Conservation (phyloP, 139 green algal genomes). For the Tetradesmus obliquus region DNA sequence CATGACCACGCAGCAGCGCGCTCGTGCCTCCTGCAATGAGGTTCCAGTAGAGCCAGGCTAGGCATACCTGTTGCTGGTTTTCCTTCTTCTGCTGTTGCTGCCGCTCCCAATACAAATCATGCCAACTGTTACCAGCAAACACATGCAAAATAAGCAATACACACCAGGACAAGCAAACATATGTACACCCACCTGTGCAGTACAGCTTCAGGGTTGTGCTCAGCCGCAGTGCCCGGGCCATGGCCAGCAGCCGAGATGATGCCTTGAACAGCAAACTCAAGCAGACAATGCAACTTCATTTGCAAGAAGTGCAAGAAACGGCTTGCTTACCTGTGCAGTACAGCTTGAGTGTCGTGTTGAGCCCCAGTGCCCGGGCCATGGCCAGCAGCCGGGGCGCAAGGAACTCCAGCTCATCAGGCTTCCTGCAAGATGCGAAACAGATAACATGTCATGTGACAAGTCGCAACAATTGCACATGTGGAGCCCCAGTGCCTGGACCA, state of each 20-base stretch:
- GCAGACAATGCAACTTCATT: background rate
- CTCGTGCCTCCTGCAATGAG: too few relatives aligned
- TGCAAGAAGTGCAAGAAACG: background rate
- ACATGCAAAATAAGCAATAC: background rate
- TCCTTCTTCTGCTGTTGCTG: background rate
- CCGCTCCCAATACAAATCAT: background rate
- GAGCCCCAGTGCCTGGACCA: background rate
- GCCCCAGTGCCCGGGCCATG: background rate
- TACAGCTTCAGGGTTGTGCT: constrained; percentile 6
- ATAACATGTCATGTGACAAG: too few relatives aligned
- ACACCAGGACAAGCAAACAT: background rate
- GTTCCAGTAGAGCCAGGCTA: background rate
- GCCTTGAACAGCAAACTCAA: background rate
- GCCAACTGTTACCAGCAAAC: background rate
- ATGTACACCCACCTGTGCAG: constrained; percentile 17
- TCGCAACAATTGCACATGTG: background rate
- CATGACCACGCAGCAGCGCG: too few relatives aligned
- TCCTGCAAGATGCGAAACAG: background rate
- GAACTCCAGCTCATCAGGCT: constrained; percentile 31
- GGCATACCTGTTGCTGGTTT: background rate
- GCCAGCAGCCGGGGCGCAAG: constrained; percentile 25
- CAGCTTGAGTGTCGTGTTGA: constrained; percentile 8
- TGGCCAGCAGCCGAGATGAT: background rate
- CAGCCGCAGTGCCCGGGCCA: background rate
- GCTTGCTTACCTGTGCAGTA: constrained; percentile 20